Conservation (phyloP, 2,329 filamentous ascomycete genomes). For the Mollisiaceae sp. region DNA sequence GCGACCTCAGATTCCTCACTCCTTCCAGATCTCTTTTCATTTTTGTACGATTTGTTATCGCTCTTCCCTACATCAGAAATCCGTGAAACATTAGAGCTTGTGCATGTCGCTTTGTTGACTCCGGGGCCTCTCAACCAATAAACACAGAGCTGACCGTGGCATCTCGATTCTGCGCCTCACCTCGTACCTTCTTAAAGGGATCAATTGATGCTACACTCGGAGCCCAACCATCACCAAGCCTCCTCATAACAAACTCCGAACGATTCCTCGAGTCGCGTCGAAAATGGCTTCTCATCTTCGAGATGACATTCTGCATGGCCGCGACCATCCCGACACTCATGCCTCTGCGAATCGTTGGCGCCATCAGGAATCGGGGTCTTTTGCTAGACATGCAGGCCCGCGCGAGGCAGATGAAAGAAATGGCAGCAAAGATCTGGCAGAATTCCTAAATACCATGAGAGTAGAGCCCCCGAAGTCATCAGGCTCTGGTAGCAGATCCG, state of each 20-base stretch:
- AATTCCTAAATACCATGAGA: constrained; percentile 61
- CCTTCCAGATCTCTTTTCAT: not conserved
- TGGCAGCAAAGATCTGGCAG: constrained; percentile 56
- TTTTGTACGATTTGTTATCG: not conserved
- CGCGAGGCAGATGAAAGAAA: constrained; percentile 50
- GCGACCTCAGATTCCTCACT: not conserved
- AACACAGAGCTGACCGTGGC: constrained; percentile 16
- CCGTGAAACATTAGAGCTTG: not conserved
- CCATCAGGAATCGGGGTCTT: constrained; percentile 66
- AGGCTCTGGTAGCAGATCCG: constrained; percentile 44
- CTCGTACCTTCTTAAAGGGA: not conserved
- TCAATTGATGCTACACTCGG: not conserved
- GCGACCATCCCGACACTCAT: constrained; percentile 53
- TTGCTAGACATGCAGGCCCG: constrained; percentile 45
- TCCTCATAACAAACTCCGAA: not conserved
- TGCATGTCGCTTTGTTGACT: constrained; percentile 11
- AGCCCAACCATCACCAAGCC: not conserved
- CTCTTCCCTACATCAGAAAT: not conserved
- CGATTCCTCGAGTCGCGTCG: not conserved
- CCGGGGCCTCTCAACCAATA: constrained; percentile 8
- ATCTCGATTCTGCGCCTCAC: constrained; percentile 7
- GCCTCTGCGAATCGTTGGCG: constrained; percentile 64
- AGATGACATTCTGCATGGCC: constrained; percentile 37
- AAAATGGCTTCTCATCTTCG: constrained; percentile 37
- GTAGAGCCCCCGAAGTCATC: constrained; percentile 44